phyloP scores from a whole-genome alignment of 352 stramenopile genomes.

The Phytophthora melonis region DNA sequence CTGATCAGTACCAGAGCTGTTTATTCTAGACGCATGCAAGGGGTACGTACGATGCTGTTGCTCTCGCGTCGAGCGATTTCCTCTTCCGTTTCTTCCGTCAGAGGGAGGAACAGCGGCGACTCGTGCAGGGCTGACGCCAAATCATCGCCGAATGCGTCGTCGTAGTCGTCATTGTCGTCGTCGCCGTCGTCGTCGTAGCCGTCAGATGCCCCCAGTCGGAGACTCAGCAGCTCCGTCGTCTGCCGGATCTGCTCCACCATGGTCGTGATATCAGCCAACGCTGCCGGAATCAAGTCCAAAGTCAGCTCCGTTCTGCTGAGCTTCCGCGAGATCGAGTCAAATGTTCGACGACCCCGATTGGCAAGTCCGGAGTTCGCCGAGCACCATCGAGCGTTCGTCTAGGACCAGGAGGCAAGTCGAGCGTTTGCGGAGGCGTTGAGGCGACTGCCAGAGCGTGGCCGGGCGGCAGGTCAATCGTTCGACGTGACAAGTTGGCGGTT shows the following conservation, averaged over 20 bases:
- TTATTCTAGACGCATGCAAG: not conserved
- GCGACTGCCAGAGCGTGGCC: not conserved
- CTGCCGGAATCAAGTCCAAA: slow-evolving; percentile 58
- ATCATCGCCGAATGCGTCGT: slow-evolving; percentile 36
- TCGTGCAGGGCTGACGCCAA: slow-evolving; percentile 21
- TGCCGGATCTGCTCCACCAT: slow-evolving; percentile 83
- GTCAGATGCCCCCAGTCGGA: slow-evolving; percentile 43
- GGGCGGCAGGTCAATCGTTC: not conserved
- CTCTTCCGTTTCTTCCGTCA: slow-evolving; percentile 71
- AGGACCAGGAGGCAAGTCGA: not conserved
- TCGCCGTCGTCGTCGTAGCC: slow-evolving; percentile 60
- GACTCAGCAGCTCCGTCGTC: slow-evolving; percentile 66
- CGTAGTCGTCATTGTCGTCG: slow-evolving; percentile 58
- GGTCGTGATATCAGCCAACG: slow-evolving; percentile 69
- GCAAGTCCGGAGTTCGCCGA: not conserved
- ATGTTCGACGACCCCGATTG: not conserved
- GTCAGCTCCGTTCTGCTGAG: slow-evolving; percentile 64
- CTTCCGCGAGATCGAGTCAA: slow-evolving; percentile 58
- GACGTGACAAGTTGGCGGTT: not conserved
- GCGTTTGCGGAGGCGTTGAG: not conserved
- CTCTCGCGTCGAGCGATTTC: slow-evolving; percentile 70
- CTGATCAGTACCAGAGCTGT: not conserved
- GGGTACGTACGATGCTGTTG: slow-evolving; percentile 50
- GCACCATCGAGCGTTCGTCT: not conserved
- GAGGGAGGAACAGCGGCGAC: slow-evolving; percentile 32